Evolutionary conservation across 2,329 filamentous ascomycete genomes (phyloP).

Genomic region (Diplocarpon rosae): DNA sequence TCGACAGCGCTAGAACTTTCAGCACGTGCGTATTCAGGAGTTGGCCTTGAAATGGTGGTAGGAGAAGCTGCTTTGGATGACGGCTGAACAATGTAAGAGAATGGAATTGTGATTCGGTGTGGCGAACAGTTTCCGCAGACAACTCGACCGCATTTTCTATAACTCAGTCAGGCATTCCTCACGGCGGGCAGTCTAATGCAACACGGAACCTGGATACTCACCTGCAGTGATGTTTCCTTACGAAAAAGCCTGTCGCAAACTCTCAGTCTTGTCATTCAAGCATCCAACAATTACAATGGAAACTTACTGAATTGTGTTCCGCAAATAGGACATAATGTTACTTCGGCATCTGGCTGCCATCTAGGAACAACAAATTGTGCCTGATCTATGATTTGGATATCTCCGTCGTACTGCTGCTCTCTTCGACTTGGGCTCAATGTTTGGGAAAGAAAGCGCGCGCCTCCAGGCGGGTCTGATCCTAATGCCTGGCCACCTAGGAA

Average conservation of each 20-base stretch:
- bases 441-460: not conserved
- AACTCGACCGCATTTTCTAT: conserved; percentile 80
- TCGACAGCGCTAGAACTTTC: conserved; percentile 15
- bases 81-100: conserved; percentile 82
- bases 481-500: not conserved
- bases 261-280: conserved; percentile 5
- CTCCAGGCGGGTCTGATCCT: not conserved
- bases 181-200: no score
- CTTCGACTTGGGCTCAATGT: not conserved
- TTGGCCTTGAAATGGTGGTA: conserved; percentile 5
- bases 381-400: conserved; percentile 1
- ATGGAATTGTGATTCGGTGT: conserved; percentile 87
- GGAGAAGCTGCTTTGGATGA: conserved; percentile 31
- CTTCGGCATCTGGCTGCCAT: conserved; percentile 86
- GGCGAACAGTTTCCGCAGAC: conserved; percentile 86
- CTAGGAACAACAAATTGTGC: conserved; percentile 50
- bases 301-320: conserved; percentile 53
- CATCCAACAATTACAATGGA: not conserved
- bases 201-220: conserved; percentile 29
- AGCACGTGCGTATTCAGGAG: conserved; percentile 12
- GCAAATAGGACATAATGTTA: conserved; percentile 77
- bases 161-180: conserved; percentile 1
- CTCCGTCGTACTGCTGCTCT: not conserved
- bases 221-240: conserved; percentile 89
- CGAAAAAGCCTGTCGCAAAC: conserved; percentile 45